These are phyloP conservation scores for Aquanectria penicillioides DNA, from an alignment of 2,329 filamentous ascomycete species.

Conservation along the genomic window DNA sequence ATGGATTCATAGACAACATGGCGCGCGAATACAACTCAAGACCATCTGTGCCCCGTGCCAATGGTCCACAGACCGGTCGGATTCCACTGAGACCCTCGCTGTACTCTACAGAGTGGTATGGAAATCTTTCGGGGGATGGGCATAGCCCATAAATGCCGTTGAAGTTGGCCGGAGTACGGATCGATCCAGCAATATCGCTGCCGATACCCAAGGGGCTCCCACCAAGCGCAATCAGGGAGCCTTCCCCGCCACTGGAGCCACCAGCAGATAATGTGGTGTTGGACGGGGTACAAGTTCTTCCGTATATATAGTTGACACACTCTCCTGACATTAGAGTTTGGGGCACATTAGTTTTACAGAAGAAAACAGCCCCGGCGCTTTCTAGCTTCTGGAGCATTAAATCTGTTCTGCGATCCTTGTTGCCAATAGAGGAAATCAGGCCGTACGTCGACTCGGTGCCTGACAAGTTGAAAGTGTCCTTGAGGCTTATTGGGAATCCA, in stretches of 20 bases:
- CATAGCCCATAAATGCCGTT: slow-evolving; percentile 13
- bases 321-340: slow-evolving; percentile 8
- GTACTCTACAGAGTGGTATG: neutral
- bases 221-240: neutral
- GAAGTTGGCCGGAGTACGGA: slow-evolving; percentile 8
- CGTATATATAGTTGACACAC: slow-evolving; percentile 2
- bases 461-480: neutral
- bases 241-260: slow-evolving; percentile 5
- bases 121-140: neutral
- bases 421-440: neutral
- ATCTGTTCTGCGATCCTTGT: no score
- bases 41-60: neutral
- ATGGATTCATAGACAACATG: neutral
- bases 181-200: slow-evolving; percentile 9
- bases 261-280: slow-evolving; percentile 3
- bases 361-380: slow-evolving; percentile 1
- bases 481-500: slow-evolving; percentile 5
- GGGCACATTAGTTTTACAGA: slow-evolving; percentile 10
- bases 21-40: neutral
- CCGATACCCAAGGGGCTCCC: slow-evolving; percentile 2
- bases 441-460: neutral
- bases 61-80: neutral
- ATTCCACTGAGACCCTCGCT: no score
- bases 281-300: neutral
- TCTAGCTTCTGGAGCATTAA: no score